Percentiles rank a stretch among this genome's conserved stretches.
Conservation (phyloP, 2,329 filamentous ascomycete genomes). For the Lasiodiplodia citricola region DNA sequence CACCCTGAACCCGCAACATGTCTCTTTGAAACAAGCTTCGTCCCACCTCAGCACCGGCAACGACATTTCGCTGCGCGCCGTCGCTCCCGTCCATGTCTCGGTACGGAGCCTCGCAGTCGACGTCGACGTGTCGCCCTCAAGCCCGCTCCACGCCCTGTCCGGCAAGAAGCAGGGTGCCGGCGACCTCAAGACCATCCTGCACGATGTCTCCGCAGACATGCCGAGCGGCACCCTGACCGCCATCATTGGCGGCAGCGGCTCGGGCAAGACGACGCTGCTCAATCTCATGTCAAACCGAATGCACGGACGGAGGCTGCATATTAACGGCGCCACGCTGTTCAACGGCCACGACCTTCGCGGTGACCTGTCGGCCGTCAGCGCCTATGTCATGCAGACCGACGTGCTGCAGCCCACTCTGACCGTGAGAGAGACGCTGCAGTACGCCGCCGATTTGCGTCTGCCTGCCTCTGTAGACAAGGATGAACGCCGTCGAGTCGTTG, state of each 20-base stretch:
- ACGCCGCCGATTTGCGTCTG: constrained; percentile 73
- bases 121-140: constrained; percentile 61
- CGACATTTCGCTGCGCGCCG: constrained; percentile 51
- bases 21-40: constrained; percentile 1
- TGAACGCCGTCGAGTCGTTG: constrained; percentile 68
- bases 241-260: constrained; percentile 76
- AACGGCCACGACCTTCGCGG: constrained; percentile 52
- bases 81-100: constrained; percentile 61
- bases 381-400: constrained; percentile 80
- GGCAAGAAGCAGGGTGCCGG: constrained; percentile 31
- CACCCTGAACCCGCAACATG: neutral
- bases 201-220: constrained; percentile 68
- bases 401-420: constrained; percentile 74
- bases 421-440: constrained; percentile 74
- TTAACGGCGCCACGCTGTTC: constrained; percentile 63
- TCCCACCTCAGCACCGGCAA: constrained; percentile 31
- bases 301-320: constrained; percentile 57
- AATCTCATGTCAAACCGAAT: constrained; percentile 75
- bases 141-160: constrained; percentile 32
- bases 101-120: constrained; percentile 61
- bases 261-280: constrained; percentile 65
- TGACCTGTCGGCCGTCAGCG: constrained; percentile 57
- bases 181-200: constrained; percentile 59
- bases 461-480: constrained; percentile 65
- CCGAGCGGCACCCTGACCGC: constrained; percentile 71